phyloP scores from a whole-genome alignment of 768 basidiomycete genomes.

The Phanerochaete sordida region DNA sequence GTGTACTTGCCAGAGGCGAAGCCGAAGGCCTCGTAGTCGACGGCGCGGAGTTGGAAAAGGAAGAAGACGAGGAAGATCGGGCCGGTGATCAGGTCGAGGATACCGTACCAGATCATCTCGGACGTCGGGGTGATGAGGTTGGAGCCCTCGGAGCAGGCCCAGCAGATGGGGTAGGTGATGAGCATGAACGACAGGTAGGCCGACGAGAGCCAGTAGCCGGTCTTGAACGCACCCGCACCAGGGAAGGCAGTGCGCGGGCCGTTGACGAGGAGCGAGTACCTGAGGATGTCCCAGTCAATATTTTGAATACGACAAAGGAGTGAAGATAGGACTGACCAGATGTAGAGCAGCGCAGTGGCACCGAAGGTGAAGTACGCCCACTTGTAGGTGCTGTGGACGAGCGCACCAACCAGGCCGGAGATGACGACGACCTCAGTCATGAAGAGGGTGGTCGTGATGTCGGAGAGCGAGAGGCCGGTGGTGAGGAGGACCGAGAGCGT shows the following conservation, averaged over 20 bases:
- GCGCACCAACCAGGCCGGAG: conserved; percentile 41
- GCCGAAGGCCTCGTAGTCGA: conserved; percentile 25
- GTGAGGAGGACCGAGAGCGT: conserved; percentile 42
- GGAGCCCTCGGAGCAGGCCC: conserved; percentile 51
- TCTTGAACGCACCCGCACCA: conserved; percentile 19
- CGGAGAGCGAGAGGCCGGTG: conserved; percentile 41
- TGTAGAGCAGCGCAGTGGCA: conserved; percentile 39
- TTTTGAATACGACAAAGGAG: neutral
- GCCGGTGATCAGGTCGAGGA: conserved; percentile 36
- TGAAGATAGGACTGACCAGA: conserved; percentile 18
- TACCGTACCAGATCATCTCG: conserved; percentile 55
- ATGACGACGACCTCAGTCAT: conserved; percentile 43
- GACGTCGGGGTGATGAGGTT: conserved; percentile 45
- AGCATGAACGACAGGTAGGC: conserved; percentile 50
- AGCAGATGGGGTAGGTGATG: conserved; percentile 52
- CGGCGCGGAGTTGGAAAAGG: conserved; percentile 21
- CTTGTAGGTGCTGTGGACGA: conserved; percentile 47
- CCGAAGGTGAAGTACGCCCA: conserved; percentile 48
- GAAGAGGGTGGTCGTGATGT: conserved; percentile 43
- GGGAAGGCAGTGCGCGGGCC: conserved; percentile 25
- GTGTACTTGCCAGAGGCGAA: conserved; percentile 23
- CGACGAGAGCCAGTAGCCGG: conserved; percentile 30
- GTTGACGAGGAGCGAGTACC: conserved; percentile 29
- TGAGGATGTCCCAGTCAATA: conserved; percentile 4
- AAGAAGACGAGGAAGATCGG: conserved; percentile 33